Base-by-base conservation (phyloP, 352 stramenopile genomes). In the Globisporangium alternatum region DNA sequence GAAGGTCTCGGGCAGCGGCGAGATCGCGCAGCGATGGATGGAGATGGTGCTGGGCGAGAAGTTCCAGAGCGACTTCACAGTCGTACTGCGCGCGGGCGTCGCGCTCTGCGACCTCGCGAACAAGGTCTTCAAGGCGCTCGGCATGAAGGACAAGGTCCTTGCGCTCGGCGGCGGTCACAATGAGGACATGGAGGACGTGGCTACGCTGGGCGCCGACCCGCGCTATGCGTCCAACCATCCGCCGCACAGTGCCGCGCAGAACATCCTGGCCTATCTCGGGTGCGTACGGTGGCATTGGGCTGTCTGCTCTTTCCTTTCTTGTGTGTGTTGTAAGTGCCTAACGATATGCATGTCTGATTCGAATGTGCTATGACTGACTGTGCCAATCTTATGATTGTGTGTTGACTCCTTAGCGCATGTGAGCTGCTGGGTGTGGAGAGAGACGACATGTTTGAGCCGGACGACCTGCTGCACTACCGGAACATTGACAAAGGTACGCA, bases 41-140 rank as follows among this genome's bases (percentile, higher is more conserved):
- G 87, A 93, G 63, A 94, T 96, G 87, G 86, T 96, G 61, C 77
- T 94, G 21, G 82, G 83, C 44, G 85, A 94, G 53, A 92, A 91
- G 69, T 81, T 90, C 39, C 37, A 64, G 28, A 64, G 70, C 33
- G 71, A 79, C 19, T 82, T 92, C 56, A 70, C 77, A 8, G 55
- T 69, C 8, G 78, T 77, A 62, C 77, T 95, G 56, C 75, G 76
- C 59, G 83, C 78, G n/a, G 84, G 86, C 44, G 68, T 83, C 35
- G 65, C 75, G 44, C 75, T 95, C 7, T 93, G 86, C 63, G 72
- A 77, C 41, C 64, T 95, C 44, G 76, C 85, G 19, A 89, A 91
- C 62, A 85, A 83, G 49, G 45, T 95, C 28, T 93, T 89, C 68
- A 76, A 75, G 61, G 83, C 86, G 43, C 67, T 93, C 28, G 86